Conservation (phyloP, 2,329 filamentous ascomycete genomes). For the Aspergillus fischeri region DNA sequence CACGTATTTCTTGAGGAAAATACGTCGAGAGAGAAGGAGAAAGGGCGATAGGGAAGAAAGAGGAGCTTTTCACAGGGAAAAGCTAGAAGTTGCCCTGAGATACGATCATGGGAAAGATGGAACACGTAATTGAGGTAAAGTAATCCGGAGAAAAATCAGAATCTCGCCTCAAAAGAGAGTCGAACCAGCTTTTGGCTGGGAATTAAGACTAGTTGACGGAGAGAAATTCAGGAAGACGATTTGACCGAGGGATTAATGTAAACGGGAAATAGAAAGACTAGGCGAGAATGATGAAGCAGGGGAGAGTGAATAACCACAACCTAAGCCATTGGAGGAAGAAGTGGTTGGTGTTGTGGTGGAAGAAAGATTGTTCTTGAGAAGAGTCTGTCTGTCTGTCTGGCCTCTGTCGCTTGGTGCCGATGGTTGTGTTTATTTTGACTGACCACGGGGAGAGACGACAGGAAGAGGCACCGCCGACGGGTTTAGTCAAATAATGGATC, state of each 20-base stretch:
- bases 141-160: background rate
- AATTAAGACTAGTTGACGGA: background rate
- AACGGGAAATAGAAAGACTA: background rate
- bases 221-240: background rate
- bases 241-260: background rate
- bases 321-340: background rate
- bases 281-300: background rate
- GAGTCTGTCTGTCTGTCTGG: background rate
- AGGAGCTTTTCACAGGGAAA: conserved; percentile 8
- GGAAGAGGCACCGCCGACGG: conserved; percentile 2
- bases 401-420: conserved; percentile 19
- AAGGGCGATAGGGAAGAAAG: conserved; percentile 8
- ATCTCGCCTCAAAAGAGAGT: background rate
- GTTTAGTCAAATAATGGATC: conserved; percentile 1
- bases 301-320: background rate
- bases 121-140: background rate
- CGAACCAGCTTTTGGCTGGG: background rate
- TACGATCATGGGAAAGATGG: background rate
- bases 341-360: background rate
- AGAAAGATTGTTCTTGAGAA: background rate
- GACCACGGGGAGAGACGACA: conserved; percentile 20
- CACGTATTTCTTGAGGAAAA: conserved; percentile 5
- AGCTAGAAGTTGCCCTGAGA: background rate
- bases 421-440: conserved; percentile 34
- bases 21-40: conserved; percentile 7